These are phyloP conservation scores for Epichloe sp. DNA, from an alignment of 2,329 filamentous ascomycete genomes.

Conservation along the genomic window DNA sequence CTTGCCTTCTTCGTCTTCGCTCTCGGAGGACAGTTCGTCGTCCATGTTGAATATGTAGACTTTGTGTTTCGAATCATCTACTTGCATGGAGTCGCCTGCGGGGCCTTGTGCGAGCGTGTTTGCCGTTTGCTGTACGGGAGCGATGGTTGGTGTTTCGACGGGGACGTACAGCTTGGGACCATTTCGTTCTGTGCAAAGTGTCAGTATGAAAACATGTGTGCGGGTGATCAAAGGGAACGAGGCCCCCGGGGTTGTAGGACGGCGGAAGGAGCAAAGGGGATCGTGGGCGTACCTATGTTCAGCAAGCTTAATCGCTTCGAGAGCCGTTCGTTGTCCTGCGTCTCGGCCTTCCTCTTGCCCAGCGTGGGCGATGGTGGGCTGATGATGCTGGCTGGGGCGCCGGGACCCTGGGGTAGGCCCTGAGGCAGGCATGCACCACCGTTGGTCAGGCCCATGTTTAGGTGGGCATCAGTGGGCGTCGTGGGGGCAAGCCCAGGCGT, in stretches of 20 bases:
- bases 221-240: neutral
- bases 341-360: slow-evolving; percentile 47
- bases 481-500: neutral
- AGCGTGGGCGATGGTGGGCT: slow-evolving; percentile 8
- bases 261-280: neutral
- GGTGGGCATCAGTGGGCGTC: neutral
- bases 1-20: slow-evolving; percentile 35
- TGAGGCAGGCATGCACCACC: neutral
- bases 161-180: slow-evolving; percentile 53
- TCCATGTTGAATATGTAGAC: slow-evolving; percentile 88
- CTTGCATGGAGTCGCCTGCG: slow-evolving; percentile 55
- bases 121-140: slow-evolving; percentile 4
- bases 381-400: slow-evolving; percentile 5
- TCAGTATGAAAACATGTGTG: neutral
- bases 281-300: slow-evolving; percentile 52
- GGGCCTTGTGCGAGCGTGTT: slow-evolving; percentile 5
- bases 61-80: slow-evolving; percentile 77
- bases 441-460: neutral
- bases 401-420: slow-evolving; percentile 2
- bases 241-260: neutral
- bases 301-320: slow-evolving; percentile 74
- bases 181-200: slow-evolving; percentile 37
- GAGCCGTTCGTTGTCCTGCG: slow-evolving; percentile 56
- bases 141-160: slow-evolving; percentile 34
- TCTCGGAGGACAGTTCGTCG: slow-evolving; percentile 57